phyloP scores from a whole-genome alignment of 129 eudicot genomes.

The Gnaphalium uliginosum region DNA sequence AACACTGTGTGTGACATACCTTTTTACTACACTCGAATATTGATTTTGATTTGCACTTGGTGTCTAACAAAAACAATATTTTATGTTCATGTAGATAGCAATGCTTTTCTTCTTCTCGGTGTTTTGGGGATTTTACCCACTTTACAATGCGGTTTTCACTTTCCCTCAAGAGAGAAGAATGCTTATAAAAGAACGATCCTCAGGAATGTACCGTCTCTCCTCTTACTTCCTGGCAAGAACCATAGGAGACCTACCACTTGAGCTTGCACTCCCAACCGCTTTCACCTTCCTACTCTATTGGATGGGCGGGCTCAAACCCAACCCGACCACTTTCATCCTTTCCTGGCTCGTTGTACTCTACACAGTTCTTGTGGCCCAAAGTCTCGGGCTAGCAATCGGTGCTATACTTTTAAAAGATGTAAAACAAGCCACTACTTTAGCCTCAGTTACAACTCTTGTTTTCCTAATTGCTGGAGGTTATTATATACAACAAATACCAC shows the following conservation, averaged over 20 bases:
- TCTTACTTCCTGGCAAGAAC: slow-evolving; percentile 94
- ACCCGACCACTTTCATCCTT: slow-evolving; percentile 73
- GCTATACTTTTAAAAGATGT: slow-evolving; percentile 89
- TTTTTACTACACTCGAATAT: neutral
- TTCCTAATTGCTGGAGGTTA: slow-evolving; percentile 98
- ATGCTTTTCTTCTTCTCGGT: slow-evolving; percentile 98
- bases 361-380: slow-evolving; percentile 91
- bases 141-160: slow-evolving; percentile 94
- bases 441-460: slow-evolving; percentile 93
- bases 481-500: slow-evolving; percentile 82
- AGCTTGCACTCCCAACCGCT: slow-evolving; percentile 95
- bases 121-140: slow-evolving; percentile 99
- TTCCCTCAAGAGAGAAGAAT: slow-evolving; percentile 95
- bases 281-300: slow-evolving; percentile 91
- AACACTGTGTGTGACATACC: neutral
- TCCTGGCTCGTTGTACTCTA: slow-evolving; percentile 80
- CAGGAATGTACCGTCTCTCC: slow-evolving; percentile 98
- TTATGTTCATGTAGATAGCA: slow-evolving; percentile 58
- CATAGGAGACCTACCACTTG: slow-evolving; percentile 90
- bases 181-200: slow-evolving; percentile 90
- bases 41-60: neutral
- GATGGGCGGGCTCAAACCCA: slow-evolving; percentile 98
- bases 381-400: slow-evolving; percentile 89
- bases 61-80: slow-evolving; percentile 6
- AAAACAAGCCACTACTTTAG: slow-evolving; percentile 92